These are phyloP conservation scores for Eucalyptus cloeziana DNA, from an alignment of 345 rosid species.

Conservation along the genomic window DNA sequence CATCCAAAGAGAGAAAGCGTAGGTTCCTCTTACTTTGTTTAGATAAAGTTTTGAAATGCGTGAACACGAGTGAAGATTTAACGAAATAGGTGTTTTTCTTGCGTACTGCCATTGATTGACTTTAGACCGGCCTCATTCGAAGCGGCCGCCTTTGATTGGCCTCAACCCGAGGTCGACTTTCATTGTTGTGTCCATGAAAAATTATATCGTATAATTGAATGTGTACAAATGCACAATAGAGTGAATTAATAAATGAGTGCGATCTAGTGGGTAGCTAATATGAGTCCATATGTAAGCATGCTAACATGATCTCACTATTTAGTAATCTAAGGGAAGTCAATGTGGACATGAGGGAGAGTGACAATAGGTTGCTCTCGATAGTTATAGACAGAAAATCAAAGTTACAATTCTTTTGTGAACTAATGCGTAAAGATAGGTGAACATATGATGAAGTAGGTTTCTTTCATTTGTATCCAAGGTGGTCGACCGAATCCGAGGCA, in stretches of 20 bases:
- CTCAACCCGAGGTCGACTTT: not conserved
- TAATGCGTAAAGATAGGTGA: not conserved
- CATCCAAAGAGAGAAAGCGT: not conserved
- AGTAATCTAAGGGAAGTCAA: not conserved
- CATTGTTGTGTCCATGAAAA: not conserved
- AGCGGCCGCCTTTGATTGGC: not conserved
- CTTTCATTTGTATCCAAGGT: not conserved
- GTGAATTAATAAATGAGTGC: not conserved
- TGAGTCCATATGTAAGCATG: not conserved
- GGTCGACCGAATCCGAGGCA: not conserved
- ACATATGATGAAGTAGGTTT: not conserved
- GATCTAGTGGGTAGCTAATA: not conserved
- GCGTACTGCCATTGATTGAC: not conserved
- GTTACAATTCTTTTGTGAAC: not conserved
- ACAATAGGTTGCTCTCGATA: not conserved
- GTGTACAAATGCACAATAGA: not conserved
- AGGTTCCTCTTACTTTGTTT: not conserved
- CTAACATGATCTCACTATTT: not conserved
- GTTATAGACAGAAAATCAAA: too few relatives aligned
- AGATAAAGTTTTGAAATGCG: not conserved
- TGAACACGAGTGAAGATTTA: not conserved
- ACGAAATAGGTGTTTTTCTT: not conserved
- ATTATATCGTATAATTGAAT: not conserved
- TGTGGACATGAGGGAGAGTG: not conserved
- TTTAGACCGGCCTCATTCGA: not conserved